A percentile compares a stretch with the other conserved stretches of the same genome.
Conservation (phyloP, 495 filamentous ascomycete genomes). For the Copromyces sp. region DNA sequence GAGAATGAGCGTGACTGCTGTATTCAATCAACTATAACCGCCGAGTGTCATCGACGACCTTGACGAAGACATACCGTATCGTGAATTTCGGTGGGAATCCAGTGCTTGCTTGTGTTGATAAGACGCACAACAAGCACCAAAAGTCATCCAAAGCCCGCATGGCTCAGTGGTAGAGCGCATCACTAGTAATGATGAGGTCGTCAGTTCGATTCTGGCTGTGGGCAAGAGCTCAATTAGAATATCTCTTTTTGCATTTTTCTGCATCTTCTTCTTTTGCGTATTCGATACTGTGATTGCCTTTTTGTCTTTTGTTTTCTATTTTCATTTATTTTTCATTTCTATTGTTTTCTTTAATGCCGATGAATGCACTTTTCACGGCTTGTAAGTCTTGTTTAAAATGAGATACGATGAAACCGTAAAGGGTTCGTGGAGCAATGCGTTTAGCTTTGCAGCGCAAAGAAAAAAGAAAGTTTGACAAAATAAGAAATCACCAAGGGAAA, state of each 20-base stretch:
- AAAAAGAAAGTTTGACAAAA: background rate
- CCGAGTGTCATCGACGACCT: background rate
- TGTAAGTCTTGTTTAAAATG: background rate
- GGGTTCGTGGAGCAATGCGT: background rate
- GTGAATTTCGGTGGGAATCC: background rate
- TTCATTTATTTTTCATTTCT: too few species aligned
- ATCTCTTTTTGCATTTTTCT: background rate
- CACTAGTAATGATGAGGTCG: background rate
- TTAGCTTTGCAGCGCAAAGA: background rate
- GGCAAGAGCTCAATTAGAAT: background rate
- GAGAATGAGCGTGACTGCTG: too few species aligned
- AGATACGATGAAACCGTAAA: background rate
- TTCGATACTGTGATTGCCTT: background rate
- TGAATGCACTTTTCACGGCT: background rate
- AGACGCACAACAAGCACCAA: background rate
- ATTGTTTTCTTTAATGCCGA: background rate
- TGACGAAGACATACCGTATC: background rate
- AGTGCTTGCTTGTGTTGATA: fast-evolving
- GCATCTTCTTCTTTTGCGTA: too few species aligned
- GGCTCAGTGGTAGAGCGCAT: background rate
- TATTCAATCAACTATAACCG: background rate
- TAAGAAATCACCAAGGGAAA: background rate
- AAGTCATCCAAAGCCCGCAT: background rate
- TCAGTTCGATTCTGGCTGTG: background rate
- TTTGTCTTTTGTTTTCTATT: background rate